phyloP scores from a whole-genome alignment of 108 stramenopile genomes.

The Fragilaria radians region DNA sequence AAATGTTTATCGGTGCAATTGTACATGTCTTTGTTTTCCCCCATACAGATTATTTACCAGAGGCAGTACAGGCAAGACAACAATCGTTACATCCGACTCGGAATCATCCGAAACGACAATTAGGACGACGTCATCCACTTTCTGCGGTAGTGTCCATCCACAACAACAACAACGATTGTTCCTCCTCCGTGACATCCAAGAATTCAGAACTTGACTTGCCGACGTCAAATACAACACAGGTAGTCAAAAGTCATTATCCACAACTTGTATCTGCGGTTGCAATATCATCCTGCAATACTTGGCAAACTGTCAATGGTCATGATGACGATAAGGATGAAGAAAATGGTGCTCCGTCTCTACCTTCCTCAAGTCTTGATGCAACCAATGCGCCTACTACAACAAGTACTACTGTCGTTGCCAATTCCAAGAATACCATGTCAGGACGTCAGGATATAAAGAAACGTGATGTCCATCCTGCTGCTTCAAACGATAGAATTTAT shows the following conservation, averaged over 20 bases:
- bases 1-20: slow-evolving; percentile 93
- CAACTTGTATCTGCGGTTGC: background rate
- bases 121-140: background rate
- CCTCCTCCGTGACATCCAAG: background rate
- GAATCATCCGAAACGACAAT: background rate
- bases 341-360: slow-evolving; percentile 17
- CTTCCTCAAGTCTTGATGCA: slow-evolving; percentile 12
- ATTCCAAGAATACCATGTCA: slow-evolving; percentile 1
- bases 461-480: no score
- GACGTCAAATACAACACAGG: background rate
- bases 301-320: background rate
- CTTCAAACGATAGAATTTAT: no score
- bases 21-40: slow-evolving; percentile 93
- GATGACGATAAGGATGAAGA: slow-evolving; percentile 24
- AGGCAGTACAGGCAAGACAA: slow-evolving; percentile 50
- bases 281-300: background rate
- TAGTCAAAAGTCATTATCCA: background rate
- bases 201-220: slow-evolving; percentile 3
- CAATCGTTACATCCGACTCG: slow-evolving; percentile 14
- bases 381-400: background rate
- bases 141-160: background rate
- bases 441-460: no score
- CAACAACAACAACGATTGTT: background rate
- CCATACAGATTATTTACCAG: slow-evolving; percentile 78
- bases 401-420: background rate